Conservation (phyloP, 768 basidiomycete species). For the Lentinula raphanica region DNA sequence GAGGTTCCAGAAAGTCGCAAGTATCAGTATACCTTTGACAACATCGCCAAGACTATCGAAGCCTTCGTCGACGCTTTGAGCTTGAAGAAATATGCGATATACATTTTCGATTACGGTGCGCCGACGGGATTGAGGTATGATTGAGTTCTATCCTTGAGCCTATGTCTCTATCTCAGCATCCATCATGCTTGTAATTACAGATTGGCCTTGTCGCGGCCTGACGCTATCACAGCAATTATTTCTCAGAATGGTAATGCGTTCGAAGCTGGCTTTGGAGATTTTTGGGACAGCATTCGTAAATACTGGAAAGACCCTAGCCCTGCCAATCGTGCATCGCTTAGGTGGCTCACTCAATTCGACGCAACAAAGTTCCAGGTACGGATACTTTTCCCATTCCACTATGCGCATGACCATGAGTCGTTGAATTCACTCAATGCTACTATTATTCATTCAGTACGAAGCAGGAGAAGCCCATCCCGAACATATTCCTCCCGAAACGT, state of each 20-base stretch:
- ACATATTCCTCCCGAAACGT: slow-evolving; percentile 31
- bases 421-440: not conserved
- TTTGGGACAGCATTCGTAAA: slow-evolving; percentile 29
- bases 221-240: slow-evolving; percentile 38
- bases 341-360: slow-evolving; percentile 20
- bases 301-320: slow-evolving; percentile 27
- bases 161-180: not conserved
- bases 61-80: slow-evolving; percentile 35
- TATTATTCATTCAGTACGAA: slow-evolving; percentile 20
- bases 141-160: not conserved
- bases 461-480: slow-evolving; percentile 30
- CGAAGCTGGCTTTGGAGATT: slow-evolving; percentile 36
- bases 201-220: slow-evolving; percentile 36
- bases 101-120: slow-evolving; percentile 48
- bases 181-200: slow-evolving; percentile 12
- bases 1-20: slow-evolving; percentile 28
- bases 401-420: too few relatives aligned
- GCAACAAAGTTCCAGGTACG: slow-evolving; percentile 28
- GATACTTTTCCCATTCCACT: too few relatives aligned
- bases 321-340: slow-evolving; percentile 22
- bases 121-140: slow-evolving; percentile 26
- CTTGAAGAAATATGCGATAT: slow-evolving; percentile 36
- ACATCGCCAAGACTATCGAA: slow-evolving; percentile 32
- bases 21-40: slow-evolving; percentile 38
- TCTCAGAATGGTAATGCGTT: slow-evolving; percentile 48